phyloP scores from a whole-genome alignment of 2,329 filamentous ascomycete species.

The Ascochyta viciae-villosae region DNA sequence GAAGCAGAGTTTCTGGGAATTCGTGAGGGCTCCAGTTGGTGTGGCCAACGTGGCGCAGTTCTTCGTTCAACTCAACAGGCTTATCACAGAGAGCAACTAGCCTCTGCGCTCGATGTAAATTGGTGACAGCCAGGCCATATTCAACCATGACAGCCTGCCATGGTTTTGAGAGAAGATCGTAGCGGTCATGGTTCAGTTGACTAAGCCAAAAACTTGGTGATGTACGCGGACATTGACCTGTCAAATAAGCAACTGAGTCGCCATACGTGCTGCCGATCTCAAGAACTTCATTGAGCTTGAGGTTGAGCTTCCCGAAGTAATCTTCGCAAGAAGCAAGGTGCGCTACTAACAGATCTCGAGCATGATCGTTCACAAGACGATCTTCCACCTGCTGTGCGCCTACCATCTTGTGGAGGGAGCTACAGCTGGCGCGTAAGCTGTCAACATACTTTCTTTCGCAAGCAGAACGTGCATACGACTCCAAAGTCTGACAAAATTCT shows the following conservation, averaged over 20 bases:
- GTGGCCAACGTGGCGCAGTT: constrained; percentile 61
- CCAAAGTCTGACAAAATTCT: constrained; percentile 21
- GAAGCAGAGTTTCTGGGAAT: constrained; percentile 66
- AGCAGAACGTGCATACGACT: constrained; percentile 15
- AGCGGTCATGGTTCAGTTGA: constrained; percentile 30
- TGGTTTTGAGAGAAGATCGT: constrained; percentile 15
- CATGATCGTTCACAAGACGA: not conserved
- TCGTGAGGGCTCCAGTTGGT: constrained; percentile 61
- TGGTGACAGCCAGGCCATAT: constrained; percentile 37
- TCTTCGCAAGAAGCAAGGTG: constrained; percentile 23
- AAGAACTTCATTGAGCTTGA: constrained; percentile 7
- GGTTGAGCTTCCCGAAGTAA: constrained; percentile 17
- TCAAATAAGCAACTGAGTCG: constrained; percentile 4
- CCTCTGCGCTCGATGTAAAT: constrained; percentile 41
- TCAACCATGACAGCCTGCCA: constrained; percentile 36
- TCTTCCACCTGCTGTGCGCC: not conserved
- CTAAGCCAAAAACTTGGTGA: constrained; percentile 35
- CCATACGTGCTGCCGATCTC: not conserved
- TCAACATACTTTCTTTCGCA: constrained; percentile 33
- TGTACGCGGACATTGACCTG: constrained; percentile 25
- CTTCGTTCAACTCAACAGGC: constrained; percentile 33
- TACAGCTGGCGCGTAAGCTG: constrained; percentile 25
- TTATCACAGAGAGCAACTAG: constrained; percentile 22
- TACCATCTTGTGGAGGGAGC: constrained; percentile 18
- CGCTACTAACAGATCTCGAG: constrained; percentile 1